Conservation (phyloP, 192 early-diverging fungal species). For the Irineochytrium annulatum region DNA sequence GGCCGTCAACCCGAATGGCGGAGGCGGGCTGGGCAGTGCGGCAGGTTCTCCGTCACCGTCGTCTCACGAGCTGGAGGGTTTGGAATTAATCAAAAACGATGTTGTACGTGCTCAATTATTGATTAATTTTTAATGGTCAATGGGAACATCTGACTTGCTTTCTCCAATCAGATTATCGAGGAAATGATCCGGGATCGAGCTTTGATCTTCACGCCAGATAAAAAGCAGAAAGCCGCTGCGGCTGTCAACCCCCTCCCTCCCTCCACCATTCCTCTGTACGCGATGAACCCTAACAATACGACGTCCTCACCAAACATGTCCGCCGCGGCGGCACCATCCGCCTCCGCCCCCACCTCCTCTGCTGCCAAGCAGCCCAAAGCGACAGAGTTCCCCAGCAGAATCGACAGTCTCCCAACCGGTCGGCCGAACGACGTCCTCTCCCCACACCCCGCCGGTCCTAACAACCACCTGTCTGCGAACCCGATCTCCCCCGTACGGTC, state of each 20-base stretch:
- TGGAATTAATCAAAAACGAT: conserved; percentile 1
- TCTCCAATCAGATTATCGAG: conserved; percentile 5
- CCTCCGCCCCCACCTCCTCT: no score
- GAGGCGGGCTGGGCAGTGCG: background rate
- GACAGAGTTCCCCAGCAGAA: background rate
- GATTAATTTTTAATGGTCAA: background rate
- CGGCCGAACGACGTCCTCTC: no score
- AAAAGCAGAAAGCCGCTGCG: background rate
- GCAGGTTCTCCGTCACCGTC: background rate
- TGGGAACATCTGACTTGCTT: background rate
- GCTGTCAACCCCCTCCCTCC: no score
- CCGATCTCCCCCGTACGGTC: no score
- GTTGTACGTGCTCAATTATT: background rate
- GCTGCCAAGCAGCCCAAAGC: background rate
- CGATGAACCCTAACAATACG: no score
- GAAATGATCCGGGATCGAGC: background rate
- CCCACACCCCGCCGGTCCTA: no score
- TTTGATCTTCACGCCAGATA: background rate
- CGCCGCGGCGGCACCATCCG: no score
- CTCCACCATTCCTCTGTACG: no score
- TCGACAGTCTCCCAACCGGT: background rate
- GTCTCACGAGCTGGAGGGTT: background rate
- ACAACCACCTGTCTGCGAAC: no score
- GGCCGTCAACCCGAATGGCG: background rate
- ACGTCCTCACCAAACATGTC: no score